These are phyloP conservation scores for Lipomyces yarrowii DNA, from an alignment of 1,139 yeast species.

Conservation along the genomic window DNA sequence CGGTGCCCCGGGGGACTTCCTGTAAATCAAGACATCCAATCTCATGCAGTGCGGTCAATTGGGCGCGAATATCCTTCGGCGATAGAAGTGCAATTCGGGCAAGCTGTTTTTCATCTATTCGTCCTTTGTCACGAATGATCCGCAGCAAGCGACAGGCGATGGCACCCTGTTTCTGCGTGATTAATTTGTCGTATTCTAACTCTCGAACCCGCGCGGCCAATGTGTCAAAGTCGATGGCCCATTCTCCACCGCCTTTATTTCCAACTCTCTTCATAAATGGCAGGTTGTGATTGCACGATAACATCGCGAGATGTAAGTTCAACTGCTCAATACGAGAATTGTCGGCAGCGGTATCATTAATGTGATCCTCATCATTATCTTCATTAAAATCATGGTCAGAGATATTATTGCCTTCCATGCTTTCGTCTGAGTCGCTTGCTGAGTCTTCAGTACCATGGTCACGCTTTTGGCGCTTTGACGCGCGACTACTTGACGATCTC, in stretches of 20 bases:
- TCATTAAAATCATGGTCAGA: constrained; percentile 36
- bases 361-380: constrained; percentile 37
- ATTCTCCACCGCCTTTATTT: constrained; percentile 46
- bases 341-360: constrained; percentile 38
- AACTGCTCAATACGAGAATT: constrained; percentile 39
- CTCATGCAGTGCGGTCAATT: constrained; percentile 43
- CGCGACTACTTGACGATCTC: constrained; percentile 12
- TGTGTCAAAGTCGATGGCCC: constrained; percentile 46
- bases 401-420: constrained; percentile 22
- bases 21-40: constrained; percentile 56
- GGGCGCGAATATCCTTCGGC: constrained; percentile 70
- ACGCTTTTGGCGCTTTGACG: constrained; percentile 15
- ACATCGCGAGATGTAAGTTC: constrained; percentile 49
- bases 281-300: constrained; percentile 39
- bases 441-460: constrained; percentile 16
- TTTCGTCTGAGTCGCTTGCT: constrained; percentile 18
- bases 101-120: constrained; percentile 84
- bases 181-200: constrained; percentile 60
- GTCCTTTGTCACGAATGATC: constrained; percentile 64
- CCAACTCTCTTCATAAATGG: constrained; percentile 41
- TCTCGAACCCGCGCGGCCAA: constrained; percentile 50
- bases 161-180: constrained; percentile 50
- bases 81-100: constrained; percentile 71
- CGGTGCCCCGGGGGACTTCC: constrained; percentile 90
- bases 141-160: constrained; percentile 66